Conservation (phyloP, 75 land plant species). For the Pinus tabuliformis region DNA sequence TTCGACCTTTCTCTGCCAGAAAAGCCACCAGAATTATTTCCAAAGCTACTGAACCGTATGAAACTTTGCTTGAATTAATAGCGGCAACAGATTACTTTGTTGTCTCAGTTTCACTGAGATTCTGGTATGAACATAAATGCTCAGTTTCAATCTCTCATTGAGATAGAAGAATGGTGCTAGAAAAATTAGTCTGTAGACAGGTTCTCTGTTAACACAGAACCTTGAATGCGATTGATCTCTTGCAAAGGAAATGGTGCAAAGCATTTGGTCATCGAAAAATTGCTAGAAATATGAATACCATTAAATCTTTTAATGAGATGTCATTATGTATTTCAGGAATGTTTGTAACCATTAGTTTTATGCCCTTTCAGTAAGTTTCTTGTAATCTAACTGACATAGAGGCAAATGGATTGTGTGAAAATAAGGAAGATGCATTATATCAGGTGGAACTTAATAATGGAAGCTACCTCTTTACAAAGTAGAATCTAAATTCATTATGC, state of each 20-base stretch:
- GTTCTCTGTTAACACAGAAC: neutral
- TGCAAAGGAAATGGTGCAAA: neutral
- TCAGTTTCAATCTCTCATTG: neutral
- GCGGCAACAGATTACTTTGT: neutral
- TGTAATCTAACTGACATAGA: too few species aligned
- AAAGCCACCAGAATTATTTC: neutral
- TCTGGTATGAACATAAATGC: neutral
- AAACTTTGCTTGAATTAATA: slow-evolving; percentile 7
- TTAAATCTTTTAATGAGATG: too few species aligned
- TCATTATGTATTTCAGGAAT: too few species aligned
- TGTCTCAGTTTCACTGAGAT: neutral
- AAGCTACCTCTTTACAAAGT: too few species aligned
- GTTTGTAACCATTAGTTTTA: too few species aligned
- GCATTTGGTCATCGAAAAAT: slow-evolving; percentile 4
- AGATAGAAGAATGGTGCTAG: neutral
- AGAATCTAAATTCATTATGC: too few species aligned
- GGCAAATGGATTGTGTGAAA: too few species aligned
- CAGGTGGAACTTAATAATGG: too few species aligned
- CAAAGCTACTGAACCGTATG: neutral
- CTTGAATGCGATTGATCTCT: neutral
- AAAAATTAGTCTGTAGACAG: neutral
- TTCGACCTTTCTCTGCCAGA: neutral
- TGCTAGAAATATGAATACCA: neutral
- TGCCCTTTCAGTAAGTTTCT: too few species aligned
- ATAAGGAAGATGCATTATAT: too few species aligned